Percentiles rank a stretch among this genome's conserved stretches.
These are phyloP conservation scores for Papiliotrema terrestris DNA, from an alignment of 1,284 basidiomycete species.

Conservation along the genomic window DNA sequence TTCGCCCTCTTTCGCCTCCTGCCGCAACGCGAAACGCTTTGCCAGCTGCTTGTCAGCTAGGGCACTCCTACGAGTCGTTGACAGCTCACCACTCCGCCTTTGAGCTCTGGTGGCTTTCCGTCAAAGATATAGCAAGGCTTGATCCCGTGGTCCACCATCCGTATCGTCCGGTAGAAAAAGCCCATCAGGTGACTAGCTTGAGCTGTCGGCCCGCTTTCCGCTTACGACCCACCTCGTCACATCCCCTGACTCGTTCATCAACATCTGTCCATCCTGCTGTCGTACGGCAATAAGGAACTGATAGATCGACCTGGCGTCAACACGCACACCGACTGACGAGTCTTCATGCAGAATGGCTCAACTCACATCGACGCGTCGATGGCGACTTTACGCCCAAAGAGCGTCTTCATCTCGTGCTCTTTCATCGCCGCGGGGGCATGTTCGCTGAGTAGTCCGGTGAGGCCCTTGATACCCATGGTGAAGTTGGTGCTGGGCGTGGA, in stretches of 20 bases:
- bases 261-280: slow-evolving; percentile 91
- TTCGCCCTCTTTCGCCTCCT: slow-evolving; percentile 89
- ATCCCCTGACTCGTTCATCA: slow-evolving; percentile 94
- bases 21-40: slow-evolving; percentile 85
- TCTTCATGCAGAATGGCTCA: background rate
- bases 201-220: background rate
- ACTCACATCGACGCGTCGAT: slow-evolving; percentile 94
- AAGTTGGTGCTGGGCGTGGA: background rate
- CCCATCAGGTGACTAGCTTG: slow-evolving; percentile 84
- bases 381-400: slow-evolving; percentile 96
- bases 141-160: slow-evolving; percentile 98
- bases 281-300: slow-evolving; percentile 98
- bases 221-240: slow-evolving; percentile 65
- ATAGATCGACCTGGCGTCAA: slow-evolving; percentile 50
- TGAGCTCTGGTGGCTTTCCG: slow-evolving; percentile 95
- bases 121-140: slow-evolving; percentile 99
- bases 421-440: slow-evolving; percentile 82
- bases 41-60: slow-evolving; percentile 60
- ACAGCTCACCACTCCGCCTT: slow-evolving; percentile 82
- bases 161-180: slow-evolving; percentile 93
- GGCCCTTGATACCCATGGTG: slow-evolving; percentile 56
- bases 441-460: slow-evolving; percentile 83
- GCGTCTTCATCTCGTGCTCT: slow-evolving; percentile 93
- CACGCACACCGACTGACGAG: background rate
- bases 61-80: slow-evolving; percentile 2